Evolutionary conservation across 2,329 filamentous ascomycete genomes (phyloP), one percentile per base, ranked within the genome.

Genomic region (Teratosphaeria viscida): DNA sequence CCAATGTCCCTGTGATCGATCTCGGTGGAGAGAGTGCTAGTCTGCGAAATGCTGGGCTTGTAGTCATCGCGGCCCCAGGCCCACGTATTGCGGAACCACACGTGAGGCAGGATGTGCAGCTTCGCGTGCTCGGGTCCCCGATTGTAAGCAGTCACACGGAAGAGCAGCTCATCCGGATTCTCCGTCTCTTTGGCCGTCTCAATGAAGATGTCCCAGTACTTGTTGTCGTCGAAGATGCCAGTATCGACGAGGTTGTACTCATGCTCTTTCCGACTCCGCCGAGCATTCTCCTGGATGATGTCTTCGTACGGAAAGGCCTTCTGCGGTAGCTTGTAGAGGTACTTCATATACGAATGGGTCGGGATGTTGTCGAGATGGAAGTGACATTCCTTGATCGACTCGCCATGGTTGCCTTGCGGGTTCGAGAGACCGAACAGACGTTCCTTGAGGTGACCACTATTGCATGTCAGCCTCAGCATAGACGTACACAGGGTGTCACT

Each of bases 21-120:
- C 69, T 89, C 85, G 59, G 85, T 86, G 58, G 86, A 81, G 55
- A 86, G 85, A 32, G 88, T 83, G 27, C 80, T 82, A 29, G 85
- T 76, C 63, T 85, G 81, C 57, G 81, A 78, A 62, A 96, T 88
- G n/a, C 80, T 84, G 0, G 92, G 94, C 76, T 95, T 96, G 72
- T 86, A 85, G 56, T 88, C 83, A 70, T 96, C 89, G 63, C 88
- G 83, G 26, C 92, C 92, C 92, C 92, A 97, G 47, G 88, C 84
- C 94, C 94, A 97, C 2, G 92, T 96, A 74, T 97, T 97, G 64
- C 92, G 85, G 79, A 96, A 97, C 90, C 92, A 96, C 57, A 96
- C 85, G 62, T 97, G 94, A 8, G 92, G 92, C 52, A 96, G 79
- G 69, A 97, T 96, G 74, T 97, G 94, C 58, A 97, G 78, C 26